Evolutionary conservation across 192 early-diverging fungal species (phyloP), one percentile per base, ranked within the genome.

Genomic region (Coemansia reversa): DNA sequence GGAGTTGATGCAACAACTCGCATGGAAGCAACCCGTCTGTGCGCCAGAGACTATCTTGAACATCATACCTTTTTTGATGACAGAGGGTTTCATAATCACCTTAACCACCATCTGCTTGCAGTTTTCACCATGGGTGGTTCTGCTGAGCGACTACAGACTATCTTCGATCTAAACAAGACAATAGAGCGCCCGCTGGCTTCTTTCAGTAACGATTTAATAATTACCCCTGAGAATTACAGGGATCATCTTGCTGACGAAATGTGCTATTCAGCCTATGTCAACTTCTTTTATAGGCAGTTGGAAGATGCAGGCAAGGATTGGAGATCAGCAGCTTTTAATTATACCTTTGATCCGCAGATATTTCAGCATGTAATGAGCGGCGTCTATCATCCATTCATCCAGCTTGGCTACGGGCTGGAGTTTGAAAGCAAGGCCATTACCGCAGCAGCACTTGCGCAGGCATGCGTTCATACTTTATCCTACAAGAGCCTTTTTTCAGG

Each of bases 361-460:
- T 54, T 86, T n/a, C 66, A 62, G 5, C 53, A 77, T 25, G 62
- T 72, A 0, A 74, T 88, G 52, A 77, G 75, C 59, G 86, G 84
- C 12, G 70, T 81, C 4, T 76, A 80, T 51, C 86, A 88, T 58
- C 86, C 86, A 20, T 58, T 88, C n/a, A 86, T 88, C 54, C 84
- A 86, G 68, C 51, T 88, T 20, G 86, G 86, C 6, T 86, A 86
- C 62, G 86, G 83, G 1, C 30, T 86, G n/a, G 86, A 88, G 61
- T 88, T 86, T 67, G 79, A 77, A 12, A 66, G 82, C 60, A 74
- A 74, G 62, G 76, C 81, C 29, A 75, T 84, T 30, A 67, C 79
- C 7, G 85, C 83, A 8, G 81, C 74, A 28, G 86, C 84, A 3
- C 62, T 87, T 25, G 79, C 85, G 0, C 74, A 83, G 77, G 67